These are phyloP conservation scores for Mallotus nudiflorus DNA, from an alignment of 345 rosid genomes.

Conservation along the genomic window DNA sequence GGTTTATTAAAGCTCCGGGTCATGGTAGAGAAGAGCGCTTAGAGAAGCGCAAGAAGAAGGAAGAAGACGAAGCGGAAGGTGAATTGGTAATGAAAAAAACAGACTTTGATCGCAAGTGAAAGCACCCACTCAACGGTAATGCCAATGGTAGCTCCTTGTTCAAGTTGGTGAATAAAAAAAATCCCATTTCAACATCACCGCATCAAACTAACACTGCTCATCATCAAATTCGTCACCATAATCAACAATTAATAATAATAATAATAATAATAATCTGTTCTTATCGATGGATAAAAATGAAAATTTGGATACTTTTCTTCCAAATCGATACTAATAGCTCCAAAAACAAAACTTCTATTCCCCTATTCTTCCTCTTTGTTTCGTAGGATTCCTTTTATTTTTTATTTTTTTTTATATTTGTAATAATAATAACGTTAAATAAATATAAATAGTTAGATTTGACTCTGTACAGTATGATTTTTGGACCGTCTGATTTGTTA, in stretches of 20 bases:
- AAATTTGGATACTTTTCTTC: constrained; percentile 21
- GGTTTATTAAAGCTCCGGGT: constrained; percentile 31
- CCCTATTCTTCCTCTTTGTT: not conserved
- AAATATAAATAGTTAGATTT: too few species aligned
- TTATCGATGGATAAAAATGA: too few species aligned
- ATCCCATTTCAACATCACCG: constrained; percentile 32
- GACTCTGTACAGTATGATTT: not conserved
- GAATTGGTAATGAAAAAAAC: constrained; percentile 16
- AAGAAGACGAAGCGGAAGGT: too few species aligned
- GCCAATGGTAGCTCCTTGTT: constrained; percentile 17
- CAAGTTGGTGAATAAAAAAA: constrained; percentile 17
- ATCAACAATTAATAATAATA: not conserved
- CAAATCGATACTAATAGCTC: not conserved
- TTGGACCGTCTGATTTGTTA: not conserved
- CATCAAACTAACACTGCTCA: not conserved
- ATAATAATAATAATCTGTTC: not conserved
- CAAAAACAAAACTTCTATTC: not conserved
- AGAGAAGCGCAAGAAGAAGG: constrained; percentile 35
- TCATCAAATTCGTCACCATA: constrained; percentile 21
- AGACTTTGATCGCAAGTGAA: constrained; percentile 55
- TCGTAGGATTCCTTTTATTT: constrained; percentile 1
- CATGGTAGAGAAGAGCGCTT: constrained; percentile 48
- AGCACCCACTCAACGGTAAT: constrained; percentile 40
- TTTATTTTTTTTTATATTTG: too few species aligned
- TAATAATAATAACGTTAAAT: too few species aligned